Evolutionary conservation across 345 rosid genomes (phyloP), one percentile per base, ranked within the genome.

Genomic region (Bruguiera sexangula): DNA sequence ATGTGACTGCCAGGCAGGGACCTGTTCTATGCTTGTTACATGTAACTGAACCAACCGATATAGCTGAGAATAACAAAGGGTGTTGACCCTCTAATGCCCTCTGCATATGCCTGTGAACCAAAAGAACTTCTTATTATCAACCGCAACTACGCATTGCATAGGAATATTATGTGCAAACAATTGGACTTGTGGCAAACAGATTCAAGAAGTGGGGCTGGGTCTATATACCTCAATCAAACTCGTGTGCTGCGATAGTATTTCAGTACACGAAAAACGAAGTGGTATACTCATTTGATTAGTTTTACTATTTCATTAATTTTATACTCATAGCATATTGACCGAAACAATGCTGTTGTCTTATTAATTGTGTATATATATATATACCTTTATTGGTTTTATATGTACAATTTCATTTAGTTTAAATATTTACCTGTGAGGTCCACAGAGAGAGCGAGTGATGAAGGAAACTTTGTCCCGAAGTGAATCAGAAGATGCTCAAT

Each of bases 401-500:
- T 56, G 13, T 24, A 10, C 18, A 24, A 24, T 56, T 24, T 56
- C 16, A 26, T 56, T 27, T 27, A 56, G 6, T 24, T 6, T 27
- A 9, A 56, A 56, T 56, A 15, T 56, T 24, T 24, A 24, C 60
- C 6, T 3, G 60, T 56, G 60, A 56, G 60, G 60, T 56, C 60
- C 77, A 67, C 76, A 4, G 19, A 27, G 66, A 60, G 69, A 58
- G 66, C 51, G 54, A 65, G 74, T 56, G 60, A 56, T 56, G 60
- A 3, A 56, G 60, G 18, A 56, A 27, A 27, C 16, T 56, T 56
- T 56, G 60, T 56, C 60, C 60, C 16, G 60, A n/a, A 56, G 60
- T 10, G 60, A 56, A 56, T 10, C 24, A 56, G 60, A 56, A 56
- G 31, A 56, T 56, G 60, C 60, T 24, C 26, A 24, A 56, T 56